Base-by-base conservation (phyloP, 1,284 basidiomycete genomes). In the Papiliotrema nemorosa region DNA sequence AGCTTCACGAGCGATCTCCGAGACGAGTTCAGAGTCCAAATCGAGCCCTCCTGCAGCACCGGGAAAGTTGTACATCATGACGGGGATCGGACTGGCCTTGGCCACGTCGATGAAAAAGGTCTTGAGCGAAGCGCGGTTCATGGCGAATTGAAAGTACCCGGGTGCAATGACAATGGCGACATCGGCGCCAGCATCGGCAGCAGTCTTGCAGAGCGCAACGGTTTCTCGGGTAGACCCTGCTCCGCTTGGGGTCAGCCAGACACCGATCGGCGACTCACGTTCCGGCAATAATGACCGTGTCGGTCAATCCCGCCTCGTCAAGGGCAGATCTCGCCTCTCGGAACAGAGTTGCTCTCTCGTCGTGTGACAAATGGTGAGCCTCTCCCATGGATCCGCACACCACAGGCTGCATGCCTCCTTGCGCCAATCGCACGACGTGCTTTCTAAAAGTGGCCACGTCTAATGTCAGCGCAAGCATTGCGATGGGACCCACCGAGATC, bases 31-130 rank as follows among this genome's bases (percentile, higher is more conserved):
- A 12, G 88, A 90, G 74, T 91, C 87, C 56, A 93, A 72, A 75
- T 93, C 87, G 61, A 91, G 85, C 12, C 89, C 86, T 20, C 88
- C 84, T 57, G 85, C 81, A 2, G 88, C 88, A 36, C 83, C 87
- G 62, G 89, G 89, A 76, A 84, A 93, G 70, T 93, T 94, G 78
- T 94, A 94, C 52, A 92, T 81, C 68, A 94, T 84, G 52, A 93
- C 82, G 4, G 90, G 90, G 53, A 94, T 82, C 2, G 88, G 87
- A 53, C 85, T 87, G 60, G 83, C 84, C 60, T 83, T 78, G 16
- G 87, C 78, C 24, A 92, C 82, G 59, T 89, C 86, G 31, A 79
- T 77, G 77, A 82, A 94, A 76, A 85, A 92, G 5, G 81, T 80
- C 74, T 86, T 87, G 62, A 93, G 78, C 0, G 90, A 88, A 18